These are phyloP conservation scores for Yarrowia sp. DNA, from an alignment of 805 yeast genomes.

Conservation along the genomic window DNA sequence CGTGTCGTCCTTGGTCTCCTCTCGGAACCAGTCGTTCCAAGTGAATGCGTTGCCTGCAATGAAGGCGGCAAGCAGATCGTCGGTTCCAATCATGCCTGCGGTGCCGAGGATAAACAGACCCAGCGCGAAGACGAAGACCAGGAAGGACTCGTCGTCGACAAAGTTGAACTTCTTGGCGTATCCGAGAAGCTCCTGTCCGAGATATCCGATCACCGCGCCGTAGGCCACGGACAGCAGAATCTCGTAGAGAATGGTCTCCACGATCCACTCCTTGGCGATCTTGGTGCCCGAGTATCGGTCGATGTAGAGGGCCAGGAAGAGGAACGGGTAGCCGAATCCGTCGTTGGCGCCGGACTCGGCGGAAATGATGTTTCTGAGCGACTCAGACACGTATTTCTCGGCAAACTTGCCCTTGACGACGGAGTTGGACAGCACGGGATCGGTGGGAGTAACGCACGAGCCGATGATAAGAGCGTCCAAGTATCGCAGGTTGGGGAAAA, in stretches of 20 bases:
- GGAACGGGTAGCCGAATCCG: slow-evolving; percentile 61
- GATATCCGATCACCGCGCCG: slow-evolving; percentile 55
- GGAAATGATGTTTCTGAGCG: slow-evolving; percentile 56
- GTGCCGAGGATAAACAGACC: slow-evolving; percentile 59
- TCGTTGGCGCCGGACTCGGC: slow-evolving; percentile 79
- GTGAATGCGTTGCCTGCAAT: slow-evolving; percentile 72
- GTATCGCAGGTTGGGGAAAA: slow-evolving; percentile 57
- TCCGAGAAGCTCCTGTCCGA: slow-evolving; percentile 50
- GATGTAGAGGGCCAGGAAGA: slow-evolving; percentile 56
- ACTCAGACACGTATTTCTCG: slow-evolving; percentile 57
- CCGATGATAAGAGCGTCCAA: slow-evolving; percentile 58
- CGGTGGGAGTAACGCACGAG: slow-evolving; percentile 76
- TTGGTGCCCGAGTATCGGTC: slow-evolving; percentile 51
- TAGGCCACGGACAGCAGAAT: slow-evolving; percentile 51
- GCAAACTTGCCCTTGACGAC: slow-evolving; percentile 73
- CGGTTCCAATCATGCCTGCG: slow-evolving; percentile 66
- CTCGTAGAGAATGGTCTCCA: slow-evolving; percentile 60
- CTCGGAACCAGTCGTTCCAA: slow-evolving; percentile 61
- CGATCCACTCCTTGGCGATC: slow-evolving; percentile 63
- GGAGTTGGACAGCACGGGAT: slow-evolving; percentile 71
- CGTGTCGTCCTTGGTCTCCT: slow-evolving; percentile 57
- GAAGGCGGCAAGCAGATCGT: slow-evolving; percentile 68
- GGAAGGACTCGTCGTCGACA: slow-evolving; percentile 64
- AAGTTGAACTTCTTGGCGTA: slow-evolving; percentile 51
- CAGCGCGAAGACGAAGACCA: slow-evolving; percentile 51